phyloP scores from a whole-genome alignment of 2,329 filamentous ascomycete species.

The Uncinocarpus reesii region DNA sequence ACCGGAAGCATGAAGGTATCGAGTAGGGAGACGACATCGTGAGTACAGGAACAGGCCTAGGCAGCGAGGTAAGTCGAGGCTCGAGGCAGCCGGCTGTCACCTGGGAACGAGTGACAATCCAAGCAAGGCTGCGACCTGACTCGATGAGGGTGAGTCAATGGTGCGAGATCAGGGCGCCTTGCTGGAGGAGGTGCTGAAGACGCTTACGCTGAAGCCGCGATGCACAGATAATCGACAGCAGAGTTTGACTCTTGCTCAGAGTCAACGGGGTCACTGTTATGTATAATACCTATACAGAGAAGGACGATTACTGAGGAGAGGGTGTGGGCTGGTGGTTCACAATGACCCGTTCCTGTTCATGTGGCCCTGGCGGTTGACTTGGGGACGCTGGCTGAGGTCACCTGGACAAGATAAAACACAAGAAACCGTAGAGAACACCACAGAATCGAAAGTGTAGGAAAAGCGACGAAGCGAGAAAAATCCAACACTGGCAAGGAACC shows the following conservation, averaged over 20 bases:
- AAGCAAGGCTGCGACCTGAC: conserved; percentile 7
- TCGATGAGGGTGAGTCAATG: conserved; percentile 1
- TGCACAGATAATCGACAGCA: neutral
- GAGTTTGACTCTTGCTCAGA: neutral
- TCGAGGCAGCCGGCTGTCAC: neutral
- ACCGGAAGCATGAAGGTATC: conserved; percentile 3
- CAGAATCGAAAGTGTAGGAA: too few species aligned
- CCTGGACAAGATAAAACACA: conserved; percentile 1
- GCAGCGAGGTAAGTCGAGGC: neutral
- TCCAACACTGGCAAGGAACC: too few species aligned
- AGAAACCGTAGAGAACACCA: neutral
- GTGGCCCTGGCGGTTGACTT: conserved; percentile 7
- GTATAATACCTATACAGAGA: conserved; percentile 3
- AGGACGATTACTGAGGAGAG: neutral
- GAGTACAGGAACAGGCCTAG: neutral
- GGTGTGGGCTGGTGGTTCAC: neutral
- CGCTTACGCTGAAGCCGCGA: neutral
- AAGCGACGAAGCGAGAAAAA: too few species aligned
- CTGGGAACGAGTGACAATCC: neutral
- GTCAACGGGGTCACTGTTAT: neutral
- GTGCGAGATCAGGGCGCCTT: neutral
- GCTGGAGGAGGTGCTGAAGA: neutral
- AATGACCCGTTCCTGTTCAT: conserved; percentile 7
- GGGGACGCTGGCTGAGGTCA: neutral
- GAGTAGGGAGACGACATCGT: conserved; percentile 5